These are phyloP conservation scores for Neurospora sp. DNA, from an alignment of 495 filamentous ascomycete species.

Conservation along the genomic window DNA sequence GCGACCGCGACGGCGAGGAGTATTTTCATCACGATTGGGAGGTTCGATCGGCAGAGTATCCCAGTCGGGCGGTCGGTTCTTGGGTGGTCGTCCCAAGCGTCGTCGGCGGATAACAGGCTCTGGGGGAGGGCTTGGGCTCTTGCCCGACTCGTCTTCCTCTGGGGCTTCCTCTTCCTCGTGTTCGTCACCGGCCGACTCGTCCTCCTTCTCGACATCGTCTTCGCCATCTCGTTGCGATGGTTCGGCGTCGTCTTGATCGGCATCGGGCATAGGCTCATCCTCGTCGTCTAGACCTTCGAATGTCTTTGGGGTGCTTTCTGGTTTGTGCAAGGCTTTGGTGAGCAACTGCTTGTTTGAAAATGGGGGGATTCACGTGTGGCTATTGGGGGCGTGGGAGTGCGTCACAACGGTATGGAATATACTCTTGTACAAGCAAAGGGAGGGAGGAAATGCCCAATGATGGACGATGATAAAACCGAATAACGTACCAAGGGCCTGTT, in stretches of 20 bases:
- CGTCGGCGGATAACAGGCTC: conserved; percentile 57
- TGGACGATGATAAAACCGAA: background rate
- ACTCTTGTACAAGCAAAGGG: background rate
- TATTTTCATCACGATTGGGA: conserved; percentile 43
- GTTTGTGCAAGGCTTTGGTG: background rate
- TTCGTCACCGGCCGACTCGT: conserved; percentile 31
- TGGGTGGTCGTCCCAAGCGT: conserved; percentile 76
- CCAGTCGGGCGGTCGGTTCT: conserved; percentile 70
- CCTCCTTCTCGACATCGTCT: conserved; percentile 27
- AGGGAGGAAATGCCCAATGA: background rate
- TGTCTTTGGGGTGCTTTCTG: conserved; percentile 41
- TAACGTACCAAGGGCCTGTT: conserved; percentile 21
- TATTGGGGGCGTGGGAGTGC: background rate
- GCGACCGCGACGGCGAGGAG: conserved; percentile 56
- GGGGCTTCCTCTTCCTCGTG: conserved; percentile 28
- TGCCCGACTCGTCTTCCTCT: conserved; percentile 33
- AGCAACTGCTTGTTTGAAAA: conserved; percentile 1
- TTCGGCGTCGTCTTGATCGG: conserved; percentile 30
- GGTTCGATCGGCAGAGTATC: conserved; percentile 47
- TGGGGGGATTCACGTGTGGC: background rate
- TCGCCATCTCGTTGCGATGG: conserved; percentile 15
- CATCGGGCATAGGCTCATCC: conserved; percentile 42
- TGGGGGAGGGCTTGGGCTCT: conserved; percentile 43
- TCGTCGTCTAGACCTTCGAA: conserved; percentile 40
- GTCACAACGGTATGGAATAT: background rate